Evolutionary conservation across 169 alveolate species (phyloP).

Genomic region (Cryptosporidium andersoni): DNA sequence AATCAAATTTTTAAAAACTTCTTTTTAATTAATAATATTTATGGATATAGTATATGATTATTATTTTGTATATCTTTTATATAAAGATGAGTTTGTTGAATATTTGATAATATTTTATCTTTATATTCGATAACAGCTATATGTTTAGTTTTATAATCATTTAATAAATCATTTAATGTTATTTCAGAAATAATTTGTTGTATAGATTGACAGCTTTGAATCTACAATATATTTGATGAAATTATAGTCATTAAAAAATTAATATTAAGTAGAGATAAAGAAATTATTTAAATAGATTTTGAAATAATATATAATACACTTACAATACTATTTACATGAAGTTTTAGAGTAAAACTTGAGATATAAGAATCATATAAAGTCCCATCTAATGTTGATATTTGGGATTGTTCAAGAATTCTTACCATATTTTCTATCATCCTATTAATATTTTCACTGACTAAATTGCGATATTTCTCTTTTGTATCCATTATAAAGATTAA

Average conservation of each 20-base stretch:
- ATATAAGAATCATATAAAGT: slow-evolving; percentile 54
- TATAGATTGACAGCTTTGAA: slow-evolving; percentile 53
- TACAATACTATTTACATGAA: slow-evolving; percentile 48
- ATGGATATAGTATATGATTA: too few relatives aligned
- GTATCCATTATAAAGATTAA: neutral
- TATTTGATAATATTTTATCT: neutral
- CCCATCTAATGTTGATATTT: slow-evolving; percentile 62
- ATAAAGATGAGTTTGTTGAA: too few relatives aligned
- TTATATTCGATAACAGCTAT: slow-evolving; percentile 16
- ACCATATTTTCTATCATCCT: slow-evolving; percentile 65
- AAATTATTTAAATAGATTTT: neutral
- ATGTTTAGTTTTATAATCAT: slow-evolving; percentile 34
- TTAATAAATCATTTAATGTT: slow-evolving; percentile 41
- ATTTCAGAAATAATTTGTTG: slow-evolving; percentile 65
- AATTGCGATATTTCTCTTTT: slow-evolving; percentile 21
- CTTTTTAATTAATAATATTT: neutral
- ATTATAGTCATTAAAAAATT: neutral
- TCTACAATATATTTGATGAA: slow-evolving; percentile 2
- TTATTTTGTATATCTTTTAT: too few relatives aligned
- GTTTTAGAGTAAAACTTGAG: slow-evolving; percentile 52
- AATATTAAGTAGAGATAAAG: neutral
- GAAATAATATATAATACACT: neutral
- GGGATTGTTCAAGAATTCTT: slow-evolving; percentile 45
- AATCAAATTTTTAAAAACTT: neutral
- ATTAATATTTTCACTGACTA: slow-evolving; percentile 27